Evolutionary conservation across 495 filamentous ascomycete genomes (phyloP).

Genomic region (Aspergillus ostianus): DNA sequence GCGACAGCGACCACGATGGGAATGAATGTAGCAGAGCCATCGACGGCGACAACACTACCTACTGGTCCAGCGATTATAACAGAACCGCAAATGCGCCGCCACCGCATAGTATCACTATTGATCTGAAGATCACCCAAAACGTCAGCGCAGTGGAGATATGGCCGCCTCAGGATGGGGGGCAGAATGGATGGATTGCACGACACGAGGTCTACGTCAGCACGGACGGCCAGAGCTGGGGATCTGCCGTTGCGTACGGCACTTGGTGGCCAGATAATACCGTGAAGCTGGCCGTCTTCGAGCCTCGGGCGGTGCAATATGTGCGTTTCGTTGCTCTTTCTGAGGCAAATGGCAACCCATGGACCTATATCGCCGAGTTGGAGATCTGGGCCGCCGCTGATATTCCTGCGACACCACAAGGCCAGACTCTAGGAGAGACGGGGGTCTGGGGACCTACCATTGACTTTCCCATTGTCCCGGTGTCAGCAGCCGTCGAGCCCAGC

Average conservation of each 20-base stretch:
- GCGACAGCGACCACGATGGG: not conserved
- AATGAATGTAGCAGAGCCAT: conserved; percentile 1
- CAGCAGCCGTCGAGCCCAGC: conserved; percentile 33
- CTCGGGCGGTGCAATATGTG: conserved; percentile 39
- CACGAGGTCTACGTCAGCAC: conserved; percentile 41
- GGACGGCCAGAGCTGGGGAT: conserved; percentile 36
- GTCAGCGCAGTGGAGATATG: conserved; percentile 21
- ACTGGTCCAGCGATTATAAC: conserved; percentile 6
- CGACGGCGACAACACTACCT: not conserved
- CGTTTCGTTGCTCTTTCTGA: conserved; percentile 32
- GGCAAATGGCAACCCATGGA: conserved; percentile 22
- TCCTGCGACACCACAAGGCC: too few relatives aligned
- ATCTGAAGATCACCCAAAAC: conserved; percentile 3
- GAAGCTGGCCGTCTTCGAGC: conserved; percentile 41
- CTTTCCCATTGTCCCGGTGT: conserved; percentile 51
- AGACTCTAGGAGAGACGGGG: too few relatives aligned
- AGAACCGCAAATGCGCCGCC: not conserved
- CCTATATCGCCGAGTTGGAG: conserved; percentile 35
- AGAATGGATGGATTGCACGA: conserved; percentile 35
- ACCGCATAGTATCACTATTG: not conserved
- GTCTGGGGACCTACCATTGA: conserved; percentile 50
- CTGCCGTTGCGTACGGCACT: conserved; percentile 41
- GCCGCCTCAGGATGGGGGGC: conserved; percentile 29
- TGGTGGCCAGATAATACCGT: conserved; percentile 39
- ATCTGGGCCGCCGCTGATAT: conserved; percentile 22